Base-by-base conservation (phyloP, 331 rosid species). In the Dryas integrifolia region DNA sequence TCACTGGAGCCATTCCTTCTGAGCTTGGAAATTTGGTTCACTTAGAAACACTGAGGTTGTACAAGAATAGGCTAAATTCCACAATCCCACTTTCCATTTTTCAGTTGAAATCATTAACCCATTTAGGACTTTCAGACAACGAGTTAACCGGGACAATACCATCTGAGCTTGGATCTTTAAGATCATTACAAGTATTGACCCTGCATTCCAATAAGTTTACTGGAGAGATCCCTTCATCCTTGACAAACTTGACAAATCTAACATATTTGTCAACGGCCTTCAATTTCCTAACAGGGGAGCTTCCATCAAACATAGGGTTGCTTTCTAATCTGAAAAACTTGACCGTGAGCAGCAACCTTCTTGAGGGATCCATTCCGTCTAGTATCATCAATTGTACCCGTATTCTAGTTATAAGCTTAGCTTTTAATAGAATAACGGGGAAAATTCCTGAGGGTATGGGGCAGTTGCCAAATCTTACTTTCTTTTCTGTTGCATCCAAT, bases 251-350 rank as follows among this genome's bases (percentile, higher is more conserved):
- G 92, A 80, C 50, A 73, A 88, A 90, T 76, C 72, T 90, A 57
- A 90, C 91, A 43, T 70, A 81, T 66, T 77, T 90, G 76, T 70
- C 92, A 44, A 65, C 86, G 78, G 80, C 86, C 70, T 72, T 72
- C 80, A 92, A 92, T 83, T 84, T 53, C 21, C 80, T 92, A 70
- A 82, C 90, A 0, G 98, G 96, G 66, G 82, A 84, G 85, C 59
- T 92, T 82, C 98, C 98, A 81, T 77, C 85, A 14, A 72, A 83
- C 63, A 58, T 92, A 53, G 96, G 92, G 53, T 48, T 65, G 67
- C 91, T 92, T 81, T 81, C 77, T 58, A 88, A 87, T 63, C 77
- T 92, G 81, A 80, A 79, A 79, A 78, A 76, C 79, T 83, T 92
- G 58, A 60, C 84, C 67, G 58, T 90, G 81, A 50, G 43, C 77